These are phyloP conservation scores for Penicillium fuscoglaucum DNA, from an alignment of 2,329 filamentous ascomycete genomes.

Conservation along the genomic window DNA sequence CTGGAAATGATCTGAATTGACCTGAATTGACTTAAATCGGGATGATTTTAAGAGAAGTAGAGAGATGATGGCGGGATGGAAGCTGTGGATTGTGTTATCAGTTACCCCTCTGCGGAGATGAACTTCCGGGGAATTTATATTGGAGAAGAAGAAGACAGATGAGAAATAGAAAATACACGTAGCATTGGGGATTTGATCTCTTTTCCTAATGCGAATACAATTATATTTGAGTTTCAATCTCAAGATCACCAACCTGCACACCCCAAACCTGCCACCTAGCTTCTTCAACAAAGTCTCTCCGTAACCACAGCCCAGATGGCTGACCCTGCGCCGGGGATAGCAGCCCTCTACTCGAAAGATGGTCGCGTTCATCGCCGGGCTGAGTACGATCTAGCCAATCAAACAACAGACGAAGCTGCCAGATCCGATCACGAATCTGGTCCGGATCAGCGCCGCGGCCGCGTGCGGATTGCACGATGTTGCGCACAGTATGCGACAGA, in stretches of 20 bases:
- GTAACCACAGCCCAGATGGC: slow-evolving; percentile 39
- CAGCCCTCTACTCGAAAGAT: neutral
- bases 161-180: neutral
- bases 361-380: slow-evolving; percentile 11
- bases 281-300: slow-evolving; percentile 43
- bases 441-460: slow-evolving; percentile 40
- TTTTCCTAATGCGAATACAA: neutral
- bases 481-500: slow-evolving; percentile 54
- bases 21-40: neutral
- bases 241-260: slow-evolving; percentile 34
- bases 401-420: slow-evolving; percentile 65
- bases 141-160: neutral
- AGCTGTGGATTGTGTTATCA: neutral
- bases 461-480: slow-evolving; percentile 33
- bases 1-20: neutral
- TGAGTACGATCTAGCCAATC: slow-evolving; percentile 60
- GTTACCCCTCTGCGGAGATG: neutral
- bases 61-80: neutral
- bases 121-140: neutral
- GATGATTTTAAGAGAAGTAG: neutral
- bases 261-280: slow-evolving; percentile 46
- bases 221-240: neutral
- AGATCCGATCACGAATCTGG: slow-evolving; percentile 57
- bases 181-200: neutral
- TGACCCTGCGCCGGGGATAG: slow-evolving; percentile 6